Percentiles rank a stretch among this genome's conserved stretches.
Conservation (phyloP, 192 early-diverging fungal species). For the Entrophospora sp. region DNA sequence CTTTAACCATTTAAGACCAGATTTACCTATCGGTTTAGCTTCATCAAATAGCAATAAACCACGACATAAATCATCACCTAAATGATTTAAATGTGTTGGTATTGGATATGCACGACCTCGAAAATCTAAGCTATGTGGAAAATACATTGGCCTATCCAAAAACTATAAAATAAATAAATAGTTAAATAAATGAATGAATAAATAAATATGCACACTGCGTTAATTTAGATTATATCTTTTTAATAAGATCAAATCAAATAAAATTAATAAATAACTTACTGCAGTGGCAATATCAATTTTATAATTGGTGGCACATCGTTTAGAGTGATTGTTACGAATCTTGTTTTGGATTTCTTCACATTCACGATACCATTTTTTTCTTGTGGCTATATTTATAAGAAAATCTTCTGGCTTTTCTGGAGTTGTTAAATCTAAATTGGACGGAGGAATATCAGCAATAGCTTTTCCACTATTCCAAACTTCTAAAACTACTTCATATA, state of each 20-base stretch:
- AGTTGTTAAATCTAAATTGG: constrained; percentile 29
- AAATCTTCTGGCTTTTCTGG: constrained; percentile 54
- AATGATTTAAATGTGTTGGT: constrained; percentile 89
- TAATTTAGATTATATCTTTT: not conserved
- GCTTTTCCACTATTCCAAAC: constrained; percentile 82
- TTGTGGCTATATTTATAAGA: constrained; percentile 50
- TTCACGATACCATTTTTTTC: constrained; percentile 42
- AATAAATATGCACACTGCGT: not conserved
- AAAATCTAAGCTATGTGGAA: constrained; percentile 97
- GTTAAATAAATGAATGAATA: not conserved
- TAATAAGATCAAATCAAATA: constrained; percentile 12
- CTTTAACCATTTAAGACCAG: constrained; percentile 85
- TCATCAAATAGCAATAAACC: constrained; percentile 82
- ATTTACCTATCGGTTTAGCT: constrained; percentile 66
- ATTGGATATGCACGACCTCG: constrained; percentile 96
- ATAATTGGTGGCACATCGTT: constrained; percentile 88
- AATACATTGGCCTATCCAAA: constrained; percentile 81
- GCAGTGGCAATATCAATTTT: constrained; percentile 91
- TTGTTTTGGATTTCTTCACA: constrained; percentile 49
- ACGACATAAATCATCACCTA: constrained; percentile 93
- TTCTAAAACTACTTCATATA: constrained; percentile 70
- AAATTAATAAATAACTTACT: constrained; percentile 38
- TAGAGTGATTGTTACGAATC: constrained; percentile 70
- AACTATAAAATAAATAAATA: constrained; percentile 44
- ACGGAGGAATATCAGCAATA: constrained; percentile 67